Evolutionary conservation across 73 alveolate genomes (phyloP).

Genomic region (Tetrahymena thermophila): DNA sequence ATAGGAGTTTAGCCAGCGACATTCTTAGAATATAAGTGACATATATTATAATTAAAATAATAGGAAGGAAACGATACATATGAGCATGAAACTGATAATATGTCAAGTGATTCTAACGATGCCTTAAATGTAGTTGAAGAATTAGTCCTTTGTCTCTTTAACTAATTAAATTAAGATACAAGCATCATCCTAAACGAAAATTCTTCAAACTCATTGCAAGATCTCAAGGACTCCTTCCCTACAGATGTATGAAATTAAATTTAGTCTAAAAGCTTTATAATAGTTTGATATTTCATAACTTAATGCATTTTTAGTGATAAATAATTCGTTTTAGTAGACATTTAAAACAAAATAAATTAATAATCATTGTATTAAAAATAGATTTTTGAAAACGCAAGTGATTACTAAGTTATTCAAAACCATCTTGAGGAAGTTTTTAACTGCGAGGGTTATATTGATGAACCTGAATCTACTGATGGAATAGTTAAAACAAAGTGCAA

Average conservation of each 20-base stretch:
- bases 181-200: neutral
- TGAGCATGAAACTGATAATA: neutral
- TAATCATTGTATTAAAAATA: neutral
- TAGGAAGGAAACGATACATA: neutral
- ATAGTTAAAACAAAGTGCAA: neutral
- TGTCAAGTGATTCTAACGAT: neutral
- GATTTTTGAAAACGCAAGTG: neutral
- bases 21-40: neutral
- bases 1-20: neutral
- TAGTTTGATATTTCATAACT: neutral
- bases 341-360: neutral
- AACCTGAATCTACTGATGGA: neutral
- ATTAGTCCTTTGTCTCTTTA: neutral
- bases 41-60: neutral
- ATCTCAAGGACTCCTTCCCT: neutral
- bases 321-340: neutral
- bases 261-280: neutral
- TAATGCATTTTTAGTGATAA: neutral
- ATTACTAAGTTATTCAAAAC: neutral
- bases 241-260: neutral
- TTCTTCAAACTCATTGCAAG: neutral
- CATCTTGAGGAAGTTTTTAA: neutral
- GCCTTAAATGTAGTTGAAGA: neutral
- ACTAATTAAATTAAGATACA: neutral
- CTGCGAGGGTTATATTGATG: neutral